Conservation (phyloP, 768 basidiomycete genomes). For the Clitopilus hobsonii region DNA sequence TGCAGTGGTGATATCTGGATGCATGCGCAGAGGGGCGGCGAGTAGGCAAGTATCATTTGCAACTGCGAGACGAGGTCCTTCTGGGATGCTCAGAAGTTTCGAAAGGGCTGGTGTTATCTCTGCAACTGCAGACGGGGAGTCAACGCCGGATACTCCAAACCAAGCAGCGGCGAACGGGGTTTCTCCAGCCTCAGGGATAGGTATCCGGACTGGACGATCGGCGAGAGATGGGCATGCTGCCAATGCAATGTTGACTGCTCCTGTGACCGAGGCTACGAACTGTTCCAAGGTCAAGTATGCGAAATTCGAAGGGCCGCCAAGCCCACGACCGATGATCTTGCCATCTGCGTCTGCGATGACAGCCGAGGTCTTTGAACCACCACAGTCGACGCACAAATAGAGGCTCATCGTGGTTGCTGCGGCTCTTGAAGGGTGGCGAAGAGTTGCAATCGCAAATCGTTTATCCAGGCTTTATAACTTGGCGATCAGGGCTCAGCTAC, state of each 20-base stretch:
- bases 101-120: slow-evolving; percentile 52
- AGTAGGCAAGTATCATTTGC: slow-evolving; percentile 85
- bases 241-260: slow-evolving; percentile 53
- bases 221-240: slow-evolving; percentile 34
- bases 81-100: slow-evolving; percentile 51
- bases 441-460: background rate
- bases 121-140: slow-evolving; percentile 60
- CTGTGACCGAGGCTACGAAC: slow-evolving; percentile 50
- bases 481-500: background rate
- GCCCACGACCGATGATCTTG: slow-evolving; percentile 59
- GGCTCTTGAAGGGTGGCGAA: background rate
- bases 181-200: slow-evolving; percentile 26
- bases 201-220: slow-evolving; percentile 29
- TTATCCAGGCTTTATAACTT: background rate
- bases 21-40: slow-evolving; percentile 67
- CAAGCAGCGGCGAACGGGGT: slow-evolving; percentile 64
- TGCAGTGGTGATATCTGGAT: slow-evolving; percentile 54
- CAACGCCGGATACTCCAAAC: slow-evolving; percentile 82
- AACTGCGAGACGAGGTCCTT: slow-evolving; percentile 51
- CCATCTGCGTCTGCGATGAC: slow-evolving; percentile 60
- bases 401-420: slow-evolving; percentile 38
- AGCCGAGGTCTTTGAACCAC: slow-evolving; percentile 83
- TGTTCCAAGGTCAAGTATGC: slow-evolving; percentile 65
- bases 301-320: slow-evolving; percentile 81
- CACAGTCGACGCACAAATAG: slow-evolving; percentile 83